A percentile compares a stretch with the other conserved stretches of the same genome.
Conservation (phyloP, 2,329 filamentous ascomycete species). For the Cercospora sp. region DNA sequence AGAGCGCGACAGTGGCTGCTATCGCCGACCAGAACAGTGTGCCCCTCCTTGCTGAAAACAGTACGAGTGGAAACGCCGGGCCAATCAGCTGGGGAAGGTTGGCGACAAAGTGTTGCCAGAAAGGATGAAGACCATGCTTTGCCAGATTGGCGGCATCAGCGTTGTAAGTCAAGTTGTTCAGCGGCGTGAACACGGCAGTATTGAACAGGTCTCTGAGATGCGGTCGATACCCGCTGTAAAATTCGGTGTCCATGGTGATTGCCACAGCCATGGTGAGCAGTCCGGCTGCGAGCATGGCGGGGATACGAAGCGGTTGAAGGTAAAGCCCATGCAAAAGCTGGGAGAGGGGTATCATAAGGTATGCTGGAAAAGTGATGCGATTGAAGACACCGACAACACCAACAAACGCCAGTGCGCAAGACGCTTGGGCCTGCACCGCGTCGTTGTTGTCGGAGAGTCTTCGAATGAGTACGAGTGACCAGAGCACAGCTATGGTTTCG, state of each 20-base stretch:
- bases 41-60: constrained; percentile 56
- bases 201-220: constrained; percentile 64
- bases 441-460: constrained; percentile 80
- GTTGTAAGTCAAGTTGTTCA: constrained; percentile 58
- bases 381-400: constrained; percentile 89
- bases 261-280: constrained; percentile 71
- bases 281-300: constrained; percentile 63
- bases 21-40: constrained; percentile 71
- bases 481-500: constrained; percentile 88
- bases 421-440: constrained; percentile 73
- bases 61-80: constrained; percentile 51
- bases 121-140: constrained; percentile 55
- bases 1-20: constrained; percentile 69
- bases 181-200: constrained; percentile 53
- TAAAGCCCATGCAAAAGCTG: constrained; percentile 82
- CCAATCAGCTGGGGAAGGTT: constrained; percentile 57
- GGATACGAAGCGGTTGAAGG: constrained; percentile 58
- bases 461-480: constrained; percentile 89
- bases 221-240: constrained; percentile 72
- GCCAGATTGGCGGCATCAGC: constrained; percentile 51
- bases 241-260: constrained; percentile 79
- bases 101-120: constrained; percentile 53
- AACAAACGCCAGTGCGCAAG: constrained; percentile 75
- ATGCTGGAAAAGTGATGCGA: constrained; percentile 94
- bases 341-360: constrained; percentile 79